Evolutionary conservation across 1,139 yeast species (phyloP), one percentile per base, ranked within the genome.

Genomic region (Yarrowia galli): DNA sequence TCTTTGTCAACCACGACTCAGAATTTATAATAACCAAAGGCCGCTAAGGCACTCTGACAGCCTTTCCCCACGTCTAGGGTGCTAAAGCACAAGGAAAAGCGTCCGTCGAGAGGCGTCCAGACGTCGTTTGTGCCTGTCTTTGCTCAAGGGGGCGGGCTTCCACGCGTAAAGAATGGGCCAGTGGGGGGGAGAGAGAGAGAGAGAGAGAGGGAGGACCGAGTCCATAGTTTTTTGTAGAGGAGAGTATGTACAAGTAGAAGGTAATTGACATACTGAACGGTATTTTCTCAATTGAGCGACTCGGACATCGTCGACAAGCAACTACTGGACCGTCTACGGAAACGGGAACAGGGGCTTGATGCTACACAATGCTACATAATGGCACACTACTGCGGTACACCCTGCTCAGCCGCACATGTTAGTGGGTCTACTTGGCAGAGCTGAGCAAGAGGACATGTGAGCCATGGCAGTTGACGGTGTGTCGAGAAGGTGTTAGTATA

Each of bases 331-430:
- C 36, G 15, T 7, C 43, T 5, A 38, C 43, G n/a, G 40, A 42
- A 42, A 43, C 48, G 48, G 48, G 7, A 32, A 8, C 49, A 23
- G 28, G n/a, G 38, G 23, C 32, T n/a, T n/a, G n/a, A n/a, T n/a
- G n/a, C n/a, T n/a, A n/a, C n/a, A n/a, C n/a, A 4, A 3, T 16
- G 22, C 35, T 16, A 25, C 36, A 25, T 35, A 16, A 48, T 32
- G 38, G 7, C 9, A 12, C 16, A 32, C 56, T 51, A 51, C 42
- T 51, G 56, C 42, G 42, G 42, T 7, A 28, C 12, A 20, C 42
- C 56, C 56, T 35, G 42, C 28, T 51, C 56, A 51, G 56, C 56
- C 56, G 56, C 56, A 51, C 56, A 51, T n/a, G n/a, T n/a, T n/a
- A n/a, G n/a, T 18, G 54, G 32, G n/a, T 28, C 38, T 25, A 38